Base-by-base conservation (phyloP, 176 grass and related monocot genomes). In the Leersia perrieri region DNA sequence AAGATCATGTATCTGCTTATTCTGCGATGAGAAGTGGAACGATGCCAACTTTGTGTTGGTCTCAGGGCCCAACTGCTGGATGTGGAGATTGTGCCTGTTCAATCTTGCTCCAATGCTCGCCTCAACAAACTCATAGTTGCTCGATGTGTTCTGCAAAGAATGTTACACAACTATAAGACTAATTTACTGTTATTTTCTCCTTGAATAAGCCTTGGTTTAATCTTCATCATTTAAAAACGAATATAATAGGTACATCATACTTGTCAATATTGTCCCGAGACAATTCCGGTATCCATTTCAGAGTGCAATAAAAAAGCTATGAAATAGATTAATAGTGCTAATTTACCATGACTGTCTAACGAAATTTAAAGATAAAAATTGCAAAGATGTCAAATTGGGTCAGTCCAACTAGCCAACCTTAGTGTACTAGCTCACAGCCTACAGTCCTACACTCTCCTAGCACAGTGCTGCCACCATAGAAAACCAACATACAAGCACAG, bases 1-100 rank as follows among this genome's bases (percentile, higher is more conserved):
- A 38, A 98, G 83, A 88, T 98, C 95, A 78, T 98, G 95, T 72
- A 87, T 98, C 67, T 98, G 95, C 71, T 93, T 91, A 69, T 83
- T 84, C 80, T 89, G 88, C 84, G 90, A 92, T 60, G 88, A 89
- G 66, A 98, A 86, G 39, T 98, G 88, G 63, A 98, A 87, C 20
- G 92, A 86, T 23, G 92, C 87, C 38, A 98, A 73, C 40, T 98
- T 81, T 0, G 90, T 95, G 22, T 84, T 45, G 16, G 95, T 98
- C 70, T 95, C 88, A 44, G 90, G 90, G 34, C 95, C 95, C 64
- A 93, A 80, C 35, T 95, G 95, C 41, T 94, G 88, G 75, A 98
- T 88, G 70, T 98, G 92, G 44, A 98, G 88, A 75, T 95, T 98
- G 73, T 98, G 96, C 55, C 96, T 89, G 77, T 91, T 95, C 79